phyloP scores from a whole-genome alignment of 345 rosid genomes.

The Euclidium syriacum region DNA sequence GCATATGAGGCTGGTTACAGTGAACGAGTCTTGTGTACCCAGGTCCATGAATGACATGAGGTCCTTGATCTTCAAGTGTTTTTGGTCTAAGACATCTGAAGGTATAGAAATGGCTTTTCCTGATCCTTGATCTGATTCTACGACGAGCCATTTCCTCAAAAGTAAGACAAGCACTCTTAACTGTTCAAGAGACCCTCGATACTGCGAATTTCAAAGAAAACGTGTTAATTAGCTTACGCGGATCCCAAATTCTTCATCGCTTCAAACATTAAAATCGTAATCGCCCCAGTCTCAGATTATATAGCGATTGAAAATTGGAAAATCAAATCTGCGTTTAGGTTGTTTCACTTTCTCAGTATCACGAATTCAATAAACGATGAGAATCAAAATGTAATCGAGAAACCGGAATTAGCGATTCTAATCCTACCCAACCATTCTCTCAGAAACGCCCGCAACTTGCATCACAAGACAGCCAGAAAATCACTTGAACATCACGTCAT shows the following conservation, averaged over 20 bases:
- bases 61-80: constrained; percentile 28
- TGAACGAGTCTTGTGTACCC: constrained; percentile 26
- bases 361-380: background rate
- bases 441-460: constrained; percentile 12
- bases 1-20: constrained; percentile 52
- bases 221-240: background rate
- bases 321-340: background rate
- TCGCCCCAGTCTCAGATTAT: no score
- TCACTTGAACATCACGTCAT: background rate
- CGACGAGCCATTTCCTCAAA: constrained; percentile 54
- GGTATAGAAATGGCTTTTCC: constrained; percentile 76
- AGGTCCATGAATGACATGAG: constrained; percentile 23
- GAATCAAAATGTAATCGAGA: background rate
- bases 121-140: constrained; percentile 63
- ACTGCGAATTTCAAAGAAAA: background rate
- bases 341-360: background rate
- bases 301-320: no score
- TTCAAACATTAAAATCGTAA: background rate
- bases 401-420: background rate
- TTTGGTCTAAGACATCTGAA: constrained; percentile 37
- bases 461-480: constrained; percentile 16
- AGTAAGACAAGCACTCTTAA: background rate
- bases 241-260: background rate
- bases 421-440: background rate
- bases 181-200: background rate